Base-by-base conservation (phyloP, 129 eudicot genomes). In the Artemisia argyi region DNA sequence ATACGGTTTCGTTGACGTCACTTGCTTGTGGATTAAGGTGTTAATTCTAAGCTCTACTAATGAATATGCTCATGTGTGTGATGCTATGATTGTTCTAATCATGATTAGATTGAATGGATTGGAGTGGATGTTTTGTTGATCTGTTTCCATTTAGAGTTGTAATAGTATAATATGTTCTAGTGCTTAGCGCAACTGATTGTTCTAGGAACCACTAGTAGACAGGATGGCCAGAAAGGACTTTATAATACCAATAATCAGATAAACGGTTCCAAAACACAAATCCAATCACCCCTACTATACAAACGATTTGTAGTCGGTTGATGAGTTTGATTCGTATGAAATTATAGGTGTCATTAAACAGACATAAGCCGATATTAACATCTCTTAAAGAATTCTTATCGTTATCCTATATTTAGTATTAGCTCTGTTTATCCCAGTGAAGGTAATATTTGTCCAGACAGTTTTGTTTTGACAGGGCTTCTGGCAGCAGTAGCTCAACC, bases 391-490 rank as follows among this genome's bases (percentile, higher is more conserved):
- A 57, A 22, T 15, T 10, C 7, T 53, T 55, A 16, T 47, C 3
- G 15, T 48, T 0, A 20, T 55, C 11, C 62, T 54, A 30, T 69
- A n/a, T 65, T 65, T 20, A 51, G 20, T 12, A 55, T 11, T 4
- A 61, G 51, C 73, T 16, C 17, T 64, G 46, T 7, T 39, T 28
- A 28, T 62, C 19, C 6, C 64, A 17, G 35, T 18, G 69, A 73
- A 70, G 46, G 85, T 93, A 76, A 87, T 80, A 46, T 58, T 75
- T 73, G 79, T 79, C 87, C 95, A 95, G 97, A 81, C 99, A 95
- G 99, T 95, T 95, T 95, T 78, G 85, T 88, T 89, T 85, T 95
- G 94, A 82, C 99, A 95, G 99, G 96, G 71, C 81, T 91, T 69
- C 74, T 95, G 73, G 99, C 81, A 85, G 71, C 94, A 53, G 88